Evolutionary conservation across 345 rosid genomes (phyloP).

Genomic region (Lenwebbia sp.): DNA sequence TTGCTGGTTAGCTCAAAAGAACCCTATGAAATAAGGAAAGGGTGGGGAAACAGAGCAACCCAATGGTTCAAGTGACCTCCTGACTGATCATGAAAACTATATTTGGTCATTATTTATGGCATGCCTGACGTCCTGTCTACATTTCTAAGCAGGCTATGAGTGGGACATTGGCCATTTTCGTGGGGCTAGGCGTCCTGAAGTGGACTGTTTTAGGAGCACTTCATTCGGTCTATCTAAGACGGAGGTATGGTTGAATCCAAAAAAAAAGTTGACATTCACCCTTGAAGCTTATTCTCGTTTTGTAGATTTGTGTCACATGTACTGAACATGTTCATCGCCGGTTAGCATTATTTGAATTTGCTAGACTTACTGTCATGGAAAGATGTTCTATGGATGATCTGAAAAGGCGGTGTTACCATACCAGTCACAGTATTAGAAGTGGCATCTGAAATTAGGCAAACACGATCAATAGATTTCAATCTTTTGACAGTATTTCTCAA

Average conservation of each 20-base stretch:
- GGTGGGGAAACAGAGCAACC: background rate
- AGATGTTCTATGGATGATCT: background rate
- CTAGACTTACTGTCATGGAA: background rate
- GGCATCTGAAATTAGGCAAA: background rate
- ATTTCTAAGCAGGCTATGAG: conserved; percentile 60
- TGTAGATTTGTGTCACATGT: background rate
- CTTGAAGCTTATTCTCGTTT: background rate
- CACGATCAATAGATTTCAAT: background rate
- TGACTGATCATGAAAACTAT: background rate
- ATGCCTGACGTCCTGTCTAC: background rate
- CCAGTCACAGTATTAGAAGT: background rate
- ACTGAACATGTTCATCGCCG: background rate
- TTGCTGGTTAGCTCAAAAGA: background rate
- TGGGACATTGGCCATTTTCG: conserved; percentile 96
- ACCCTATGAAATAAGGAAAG: background rate
- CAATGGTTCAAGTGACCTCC: background rate
- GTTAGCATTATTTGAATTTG: background rate
- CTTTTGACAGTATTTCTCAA: background rate
- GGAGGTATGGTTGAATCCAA: conserved; percentile 27
- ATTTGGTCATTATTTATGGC: background rate
- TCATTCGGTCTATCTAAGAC: conserved; percentile 53
- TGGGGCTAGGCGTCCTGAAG: conserved; percentile 74
- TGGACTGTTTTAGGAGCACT: conserved; percentile 85
- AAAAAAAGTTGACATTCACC: no score
- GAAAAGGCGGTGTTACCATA: background rate